A percentile compares a stretch with the other conserved stretches of the same genome.
phyloP scores from a whole-genome alignment of 352 stramenopile genomes.

The Discostella stelligera region DNA sequence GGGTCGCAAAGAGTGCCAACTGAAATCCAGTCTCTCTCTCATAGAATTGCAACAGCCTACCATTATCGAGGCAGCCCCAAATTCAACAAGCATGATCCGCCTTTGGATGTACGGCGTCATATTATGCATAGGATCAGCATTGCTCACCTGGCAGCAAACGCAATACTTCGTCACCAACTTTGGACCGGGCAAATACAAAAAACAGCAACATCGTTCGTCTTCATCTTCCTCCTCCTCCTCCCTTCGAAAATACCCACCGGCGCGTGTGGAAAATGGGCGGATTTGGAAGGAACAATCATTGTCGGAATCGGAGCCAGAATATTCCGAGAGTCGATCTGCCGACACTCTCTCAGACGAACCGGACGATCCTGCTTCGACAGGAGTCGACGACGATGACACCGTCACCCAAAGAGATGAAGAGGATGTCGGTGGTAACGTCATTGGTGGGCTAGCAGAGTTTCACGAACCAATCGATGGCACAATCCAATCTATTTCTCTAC shows the following conservation, averaged over 20 bases:
- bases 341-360: neutral
- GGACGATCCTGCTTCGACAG: neutral
- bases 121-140: slow-evolving; percentile 27
- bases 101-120: slow-evolving; percentile 18
- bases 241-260: neutral
- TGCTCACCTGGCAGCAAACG: slow-evolving; percentile 26
- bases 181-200: slow-evolving; percentile 7
- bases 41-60: no score
- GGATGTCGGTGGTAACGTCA: neutral
- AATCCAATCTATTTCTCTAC: slow-evolving; percentile 55
- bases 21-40: no score
- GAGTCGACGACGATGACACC: neutral
- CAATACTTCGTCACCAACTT: slow-evolving; percentile 5
- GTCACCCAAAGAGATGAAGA: neutral
- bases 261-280: neutral
- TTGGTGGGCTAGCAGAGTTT: slow-evolving; percentile 14
- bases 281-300: neutral
- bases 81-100: slow-evolving; percentile 11
- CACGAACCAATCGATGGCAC: slow-evolving; percentile 29
- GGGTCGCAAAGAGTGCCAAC: no score
- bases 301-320: neutral
- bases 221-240: neutral
- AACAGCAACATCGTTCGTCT: neutral
- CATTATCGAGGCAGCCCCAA: no score
- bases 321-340: neutral